These are phyloP conservation scores for Apophysomyces trapeziformis DNA, from an alignment of 371 early-diverging fungal genomes.

Conservation along the genomic window DNA sequence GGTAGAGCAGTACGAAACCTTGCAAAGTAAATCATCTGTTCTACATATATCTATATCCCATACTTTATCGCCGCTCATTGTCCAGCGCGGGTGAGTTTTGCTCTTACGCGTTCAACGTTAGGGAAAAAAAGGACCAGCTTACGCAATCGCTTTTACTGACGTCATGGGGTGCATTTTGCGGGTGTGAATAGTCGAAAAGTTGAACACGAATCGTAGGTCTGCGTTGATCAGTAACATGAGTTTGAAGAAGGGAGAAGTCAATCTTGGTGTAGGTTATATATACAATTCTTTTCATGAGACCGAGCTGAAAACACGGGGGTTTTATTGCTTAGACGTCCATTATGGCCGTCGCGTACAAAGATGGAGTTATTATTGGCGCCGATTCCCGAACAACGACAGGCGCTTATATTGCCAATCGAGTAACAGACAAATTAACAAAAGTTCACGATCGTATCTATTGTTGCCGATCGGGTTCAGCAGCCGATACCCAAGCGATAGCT, in stretches of 20 bases:
- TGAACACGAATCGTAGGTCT: not conserved
- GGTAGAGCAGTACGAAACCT: too few relatives aligned
- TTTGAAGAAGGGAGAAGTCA: slow-evolving; percentile 94
- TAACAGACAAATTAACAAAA: slow-evolving; percentile 98
- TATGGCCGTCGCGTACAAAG: slow-evolving; percentile 96
- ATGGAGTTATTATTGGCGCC: slow-evolving; percentile 98
- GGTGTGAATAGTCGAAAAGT: too few relatives aligned
- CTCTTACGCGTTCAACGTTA: not conserved
- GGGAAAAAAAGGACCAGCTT: not conserved
- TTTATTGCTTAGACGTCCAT: slow-evolving; percentile 91
- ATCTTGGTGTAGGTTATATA: slow-evolving; percentile 81
- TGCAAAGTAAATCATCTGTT: too few relatives aligned
- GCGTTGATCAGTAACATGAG: slow-evolving; percentile 40
- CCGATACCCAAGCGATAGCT: slow-evolving; percentile 99
- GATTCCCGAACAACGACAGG: slow-evolving; percentile 99
- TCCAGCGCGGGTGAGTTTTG: not conserved
- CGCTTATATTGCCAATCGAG: slow-evolving; percentile 96
- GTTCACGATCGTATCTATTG: slow-evolving; percentile 97
- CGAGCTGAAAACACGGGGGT: not conserved
- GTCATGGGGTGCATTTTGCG: too few relatives aligned
- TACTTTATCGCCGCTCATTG: too few relatives aligned
- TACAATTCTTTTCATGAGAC: slow-evolving; percentile 9
- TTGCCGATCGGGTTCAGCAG: slow-evolving; percentile 98
- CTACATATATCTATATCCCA: too few relatives aligned
- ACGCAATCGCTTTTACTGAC: not conserved